Conservation (phyloP, 805 yeast species). For the Starmerella bombi region DNA sequence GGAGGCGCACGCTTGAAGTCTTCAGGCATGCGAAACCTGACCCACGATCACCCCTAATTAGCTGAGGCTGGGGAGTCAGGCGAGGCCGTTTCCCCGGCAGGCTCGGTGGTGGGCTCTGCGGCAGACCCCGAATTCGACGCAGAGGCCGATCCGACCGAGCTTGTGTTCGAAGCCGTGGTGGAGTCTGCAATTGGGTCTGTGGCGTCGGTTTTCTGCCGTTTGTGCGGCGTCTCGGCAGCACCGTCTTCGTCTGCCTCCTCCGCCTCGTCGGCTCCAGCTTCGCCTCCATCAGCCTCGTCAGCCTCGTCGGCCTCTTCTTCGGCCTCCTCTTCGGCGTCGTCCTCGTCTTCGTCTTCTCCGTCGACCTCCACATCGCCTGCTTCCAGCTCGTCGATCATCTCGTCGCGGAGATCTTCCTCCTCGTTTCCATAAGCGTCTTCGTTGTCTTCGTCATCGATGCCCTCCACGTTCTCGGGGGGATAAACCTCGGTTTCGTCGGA, state of each 20-base stretch:
- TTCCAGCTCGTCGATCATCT: slow-evolving; percentile 19
- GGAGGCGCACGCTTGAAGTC: slow-evolving; percentile 13
- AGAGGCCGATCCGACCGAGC: no score
- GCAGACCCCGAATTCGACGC: no score
- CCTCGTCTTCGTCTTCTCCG: slow-evolving; percentile 14
- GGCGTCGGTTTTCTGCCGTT: no score
- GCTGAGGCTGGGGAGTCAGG: no score
- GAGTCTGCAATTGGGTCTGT: no score
- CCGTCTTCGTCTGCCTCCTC: slow-evolving; percentile 1
- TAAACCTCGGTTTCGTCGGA: slow-evolving; percentile 19
- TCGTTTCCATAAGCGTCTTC: slow-evolving; percentile 22
- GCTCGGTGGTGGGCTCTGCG: no score
- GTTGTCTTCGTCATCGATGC: slow-evolving; percentile 20
- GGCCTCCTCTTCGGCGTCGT: slow-evolving; percentile 13
- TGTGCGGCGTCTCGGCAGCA: not conserved
- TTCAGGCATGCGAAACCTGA: not conserved
- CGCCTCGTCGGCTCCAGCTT: not conserved
- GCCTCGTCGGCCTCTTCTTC: slow-evolving; percentile 7
- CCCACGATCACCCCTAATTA: not conserved
- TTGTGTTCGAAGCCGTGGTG: no score
- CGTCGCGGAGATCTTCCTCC: slow-evolving; percentile 21
- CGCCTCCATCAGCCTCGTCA: slow-evolving; percentile 6
- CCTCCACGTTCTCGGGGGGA: slow-evolving; percentile 25
- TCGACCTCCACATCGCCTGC: slow-evolving; percentile 22
- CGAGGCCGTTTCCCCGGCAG: no score